Base-by-base conservation (phyloP, 2,329 filamentous ascomycete genomes). In the Hortaea werneckii region DNA sequence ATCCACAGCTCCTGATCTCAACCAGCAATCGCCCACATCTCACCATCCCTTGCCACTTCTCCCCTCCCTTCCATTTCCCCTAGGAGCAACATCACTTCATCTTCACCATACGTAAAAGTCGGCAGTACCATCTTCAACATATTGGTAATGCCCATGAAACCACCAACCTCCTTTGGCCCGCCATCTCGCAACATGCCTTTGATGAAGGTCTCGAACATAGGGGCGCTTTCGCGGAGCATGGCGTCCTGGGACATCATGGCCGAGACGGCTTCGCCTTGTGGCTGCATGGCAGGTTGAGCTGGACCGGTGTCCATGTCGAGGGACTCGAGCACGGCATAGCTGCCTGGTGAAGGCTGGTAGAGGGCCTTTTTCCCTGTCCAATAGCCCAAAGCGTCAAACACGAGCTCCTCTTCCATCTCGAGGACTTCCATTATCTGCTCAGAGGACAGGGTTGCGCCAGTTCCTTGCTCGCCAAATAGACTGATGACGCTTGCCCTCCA, bases 171-270 rank as follows among this genome's bases (percentile, higher is more conserved):
- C 42, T 59, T 60, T 5, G 57, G 45, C 7, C 59, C 60, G 56
- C 87, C 84, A 65, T 95, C 95, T 50, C 87, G 95, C 66, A 98
- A 70, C 92, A 98, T 96, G 43, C 87, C 87, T 46, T 88, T 73
- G 48, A 98, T 88, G 63, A 95, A 96, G 58, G 89, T 84, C 79
- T 85, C 87, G 66, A 95, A 95, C 35, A 95, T 76, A 38, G 75
- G 72, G 64, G 78, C 79, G 58, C 80, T 80, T 62, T 86, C 83
- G 53, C 79, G 74, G 20, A 83, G 76, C 29, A 85, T 71, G 10
- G 76, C 77, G 37, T 77, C 71, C 47, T 73, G 69, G 5, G 70
- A 66, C 45, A 69, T 66, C 54, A 67, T 75, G 5, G 71, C 75
- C 26, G 71, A 71, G 20, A 69, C 72, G 39, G 64, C 65, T 42